Evolutionary conservation across 2,329 filamentous ascomycete species (phyloP), one percentile per base, ranked within the genome.

Genomic region (Diaporthe citrichinensis): DNA sequence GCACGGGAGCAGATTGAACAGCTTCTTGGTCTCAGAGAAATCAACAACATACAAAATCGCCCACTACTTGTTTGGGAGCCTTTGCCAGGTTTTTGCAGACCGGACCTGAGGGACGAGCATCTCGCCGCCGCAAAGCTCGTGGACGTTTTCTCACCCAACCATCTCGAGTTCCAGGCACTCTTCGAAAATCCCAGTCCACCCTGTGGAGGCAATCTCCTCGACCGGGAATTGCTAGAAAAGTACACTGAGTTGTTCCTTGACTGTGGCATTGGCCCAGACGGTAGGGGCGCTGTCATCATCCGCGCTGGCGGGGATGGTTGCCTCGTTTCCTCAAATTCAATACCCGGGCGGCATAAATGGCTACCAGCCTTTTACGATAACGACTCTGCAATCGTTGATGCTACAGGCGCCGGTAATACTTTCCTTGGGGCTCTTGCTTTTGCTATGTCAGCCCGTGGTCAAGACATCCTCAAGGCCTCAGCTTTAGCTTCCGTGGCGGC

Each of bases 61-160:
- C 46, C 51, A 3, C 46, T 76, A 17, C 8, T 76, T 34, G 71
- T 76, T 4, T 76, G 74, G 74, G 71, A 76, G 36, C 74, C 74
- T 17, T 20, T 67, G n/a, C 74, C 79, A 69, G 14, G 79, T 72
- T 39, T 53, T 75, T 81, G 80, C 57, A 73, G 36, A 3, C 71
- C 65, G 9, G 46, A 78, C 78, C 67, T 79, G 79, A 49, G 83
- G 76, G 80, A 81, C 74, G 79, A 76, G 59, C 78, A 76, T 75
- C 55, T 59, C 72, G 80, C 57, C 77, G 82, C 78, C 49, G 82
- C 55, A 31, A 78, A 74, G 59, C 57, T 78, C 1, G 82, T 84
- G 0, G 80, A 84, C 46, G 77, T 85, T 7, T 82, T 85, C 73
- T 83, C 82, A 14, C 84, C 84, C 4, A 85, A 85, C 71, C 84